These are phyloP conservation scores for Saturnispora silvae DNA, from an alignment of 805 yeast species.

Conservation along the genomic window DNA sequence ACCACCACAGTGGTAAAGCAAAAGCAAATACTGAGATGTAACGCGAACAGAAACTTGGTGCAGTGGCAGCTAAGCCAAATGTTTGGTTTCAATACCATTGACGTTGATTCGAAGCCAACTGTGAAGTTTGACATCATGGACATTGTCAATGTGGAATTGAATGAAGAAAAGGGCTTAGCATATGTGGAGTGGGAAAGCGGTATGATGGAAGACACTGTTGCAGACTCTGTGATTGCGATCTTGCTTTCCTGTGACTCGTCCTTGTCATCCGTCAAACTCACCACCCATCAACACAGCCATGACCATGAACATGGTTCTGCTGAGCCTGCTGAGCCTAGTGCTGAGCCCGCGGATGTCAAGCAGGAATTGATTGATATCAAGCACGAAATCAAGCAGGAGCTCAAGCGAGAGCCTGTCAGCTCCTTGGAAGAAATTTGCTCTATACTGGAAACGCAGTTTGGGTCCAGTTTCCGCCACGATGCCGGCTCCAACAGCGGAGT, in stretches of 20 bases:
- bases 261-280: slow-evolving; percentile 86
- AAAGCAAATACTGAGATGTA: slow-evolving; percentile 64
- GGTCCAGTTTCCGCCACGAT: slow-evolving; percentile 48
- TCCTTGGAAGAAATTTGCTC: slow-evolving; percentile 42
- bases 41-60: slow-evolving; percentile 71
- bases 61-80: slow-evolving; percentile 88
- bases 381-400: not conserved
- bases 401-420: not conserved
- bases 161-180: slow-evolving; percentile 35
- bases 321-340: no score
- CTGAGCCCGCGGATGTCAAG: slow-evolving; percentile 14
- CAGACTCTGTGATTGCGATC: slow-evolving; percentile 88
- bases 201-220: slow-evolving; percentile 81
- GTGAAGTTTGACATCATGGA: slow-evolving; percentile 54
- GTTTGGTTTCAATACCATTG: slow-evolving; percentile 76
- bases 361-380: slow-evolving; percentile 8
- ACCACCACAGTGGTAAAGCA: slow-evolving; percentile 80
- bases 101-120: slow-evolving; percentile 43
- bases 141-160: slow-evolving; percentile 41
- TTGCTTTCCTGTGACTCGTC: slow-evolving; percentile 86
- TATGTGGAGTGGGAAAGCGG: slow-evolving; percentile 88
- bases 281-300: slow-evolving; percentile 51
- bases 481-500: slow-evolving; percentile 38
- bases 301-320: slow-evolving; percentile 19
- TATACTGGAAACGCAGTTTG: slow-evolving; percentile 77